Evolutionary conservation across 495 filamentous ascomycete species (phyloP).

Genomic region (Daldinia loculata): DNA sequence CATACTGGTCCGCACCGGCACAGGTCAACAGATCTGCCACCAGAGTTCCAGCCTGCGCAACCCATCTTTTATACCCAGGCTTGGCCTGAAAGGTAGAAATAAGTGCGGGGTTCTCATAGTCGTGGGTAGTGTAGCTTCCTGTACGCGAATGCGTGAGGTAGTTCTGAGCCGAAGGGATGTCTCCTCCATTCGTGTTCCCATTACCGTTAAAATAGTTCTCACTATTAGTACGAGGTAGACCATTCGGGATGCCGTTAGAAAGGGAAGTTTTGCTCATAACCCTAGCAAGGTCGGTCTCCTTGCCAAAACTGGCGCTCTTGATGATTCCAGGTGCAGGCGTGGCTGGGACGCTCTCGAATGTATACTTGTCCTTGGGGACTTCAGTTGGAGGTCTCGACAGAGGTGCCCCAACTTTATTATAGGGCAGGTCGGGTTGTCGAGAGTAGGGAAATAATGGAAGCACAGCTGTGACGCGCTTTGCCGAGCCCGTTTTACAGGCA

Average conservation of each 20-base stretch:
- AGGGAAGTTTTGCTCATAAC: constrained; percentile 45
- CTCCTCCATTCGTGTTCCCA: constrained; percentile 52
- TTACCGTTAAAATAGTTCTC: constrained; percentile 45
- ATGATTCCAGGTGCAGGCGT: constrained; percentile 77
- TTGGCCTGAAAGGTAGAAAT: constrained; percentile 78
- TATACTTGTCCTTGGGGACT: constrained; percentile 71
- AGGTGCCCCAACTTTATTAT: constrained; percentile 92
- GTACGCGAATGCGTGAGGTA: constrained; percentile 31
- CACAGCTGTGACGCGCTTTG: constrained; percentile 89
- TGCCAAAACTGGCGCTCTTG: constrained; percentile 65
- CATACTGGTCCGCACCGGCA: constrained; percentile 90
- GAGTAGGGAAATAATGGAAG: constrained; percentile 97
- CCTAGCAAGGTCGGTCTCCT: constrained; percentile 43
- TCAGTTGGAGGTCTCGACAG: constrained; percentile 72
- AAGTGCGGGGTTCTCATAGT: constrained; percentile 64
- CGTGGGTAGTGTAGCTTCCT: constrained; percentile 62
- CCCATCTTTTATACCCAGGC: constrained; percentile 97
- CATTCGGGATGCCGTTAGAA: constrained; percentile 62
- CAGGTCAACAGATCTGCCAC: constrained; percentile 94
- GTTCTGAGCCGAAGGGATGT: constrained; percentile 29
- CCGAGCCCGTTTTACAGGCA: constrained; percentile 96
- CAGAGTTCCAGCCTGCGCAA: constrained; percentile 94
- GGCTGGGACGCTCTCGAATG: constrained; percentile 90
- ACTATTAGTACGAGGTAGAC: constrained; percentile 50
- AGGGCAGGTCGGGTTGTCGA: constrained; percentile 92